phyloP scores from a whole-genome alignment of 148 eudicot species.

The Rhododendron simsii region DNA sequence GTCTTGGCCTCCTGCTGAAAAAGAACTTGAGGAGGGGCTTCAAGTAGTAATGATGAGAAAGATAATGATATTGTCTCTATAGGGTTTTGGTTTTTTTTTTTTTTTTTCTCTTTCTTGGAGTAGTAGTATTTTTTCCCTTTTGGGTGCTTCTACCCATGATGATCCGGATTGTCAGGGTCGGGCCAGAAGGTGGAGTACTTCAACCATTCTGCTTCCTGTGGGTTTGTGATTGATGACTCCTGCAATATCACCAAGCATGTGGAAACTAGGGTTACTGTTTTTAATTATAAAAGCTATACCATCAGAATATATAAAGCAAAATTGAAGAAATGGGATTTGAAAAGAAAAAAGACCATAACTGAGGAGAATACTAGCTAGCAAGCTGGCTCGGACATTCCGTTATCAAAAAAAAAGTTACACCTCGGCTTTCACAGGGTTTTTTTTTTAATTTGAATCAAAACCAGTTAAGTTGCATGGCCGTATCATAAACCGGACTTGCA shows the following conservation, averaged over 20 bases:
- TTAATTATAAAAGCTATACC: not conserved
- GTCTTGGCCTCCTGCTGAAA: not conserved
- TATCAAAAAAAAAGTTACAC: no score
- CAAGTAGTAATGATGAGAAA: not conserved
- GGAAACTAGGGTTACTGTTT: constrained; percentile 26
- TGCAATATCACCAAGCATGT: constrained; percentile 21
- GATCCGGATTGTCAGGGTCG: constrained; percentile 85
- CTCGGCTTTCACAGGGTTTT: no score
- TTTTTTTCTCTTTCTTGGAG: not conserved
- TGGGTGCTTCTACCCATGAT: constrained; percentile 48
- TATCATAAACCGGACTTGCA: not conserved
- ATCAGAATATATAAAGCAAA: not conserved
- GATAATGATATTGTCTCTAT: not conserved
- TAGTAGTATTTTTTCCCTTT: not conserved
- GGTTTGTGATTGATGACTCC: constrained; percentile 62
- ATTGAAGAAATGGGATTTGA: not conserved
- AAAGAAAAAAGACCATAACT: no score
- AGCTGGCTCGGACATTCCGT: no score
- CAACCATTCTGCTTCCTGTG: constrained; percentile 80
- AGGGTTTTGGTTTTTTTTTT: not conserved
- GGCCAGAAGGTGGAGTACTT: constrained; percentile 88
- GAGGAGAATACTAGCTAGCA: no score
- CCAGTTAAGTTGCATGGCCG: not conserved
- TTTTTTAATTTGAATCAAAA: no score
- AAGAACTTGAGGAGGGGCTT: not conserved